Evolutionary conservation across 2,329 filamentous ascomycete species (phyloP).

Genomic region (Nigrospora sphaerica): DNA sequence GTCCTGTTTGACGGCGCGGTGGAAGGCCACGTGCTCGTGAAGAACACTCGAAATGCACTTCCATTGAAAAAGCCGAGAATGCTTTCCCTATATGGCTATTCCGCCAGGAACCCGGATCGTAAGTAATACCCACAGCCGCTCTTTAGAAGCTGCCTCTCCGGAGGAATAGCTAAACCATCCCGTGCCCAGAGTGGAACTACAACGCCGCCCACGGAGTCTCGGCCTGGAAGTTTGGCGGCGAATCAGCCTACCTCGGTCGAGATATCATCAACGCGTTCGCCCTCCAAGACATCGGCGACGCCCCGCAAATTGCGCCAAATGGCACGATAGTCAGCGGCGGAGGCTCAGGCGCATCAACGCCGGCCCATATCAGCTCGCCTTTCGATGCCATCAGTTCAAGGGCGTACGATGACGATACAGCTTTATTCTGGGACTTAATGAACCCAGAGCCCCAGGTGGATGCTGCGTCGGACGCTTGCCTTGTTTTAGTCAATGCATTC

Average conservation of each 20-base stretch:
- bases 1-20: slow-evolving; percentile 48
- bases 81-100: slow-evolving; percentile 57
- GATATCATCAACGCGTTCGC: slow-evolving; percentile 19
- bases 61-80: slow-evolving; percentile 43
- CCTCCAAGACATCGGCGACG: slow-evolving; percentile 20
- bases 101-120: slow-evolving; percentile 37
- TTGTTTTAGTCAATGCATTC: slow-evolving; percentile 61
- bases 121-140: too few species aligned
- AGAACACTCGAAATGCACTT: slow-evolving; percentile 49
- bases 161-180: too few species aligned
- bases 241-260: slow-evolving; percentile 25
- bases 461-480: slow-evolving; percentile 52
- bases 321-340: slow-evolving; percentile 38
- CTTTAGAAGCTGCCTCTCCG: too few species aligned
- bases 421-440: slow-evolving; percentile 52
- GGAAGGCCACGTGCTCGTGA: slow-evolving; percentile 58
- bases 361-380: slow-evolving; percentile 42
- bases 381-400: slow-evolving; percentile 46
- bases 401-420: slow-evolving; percentile 47
- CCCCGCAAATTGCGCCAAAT: slow-evolving; percentile 36
- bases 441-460: slow-evolving; percentile 40
- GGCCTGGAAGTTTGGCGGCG: slow-evolving; percentile 32
- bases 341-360: slow-evolving; percentile 40
- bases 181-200: slow-evolving; percentile 23
- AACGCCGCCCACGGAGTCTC: slow-evolving; percentile 26